Percentiles rank a stretch among this genome's conserved stretches.
Evolutionary conservation across 768 basidiomycete genomes (phyloP).

Genomic region (Boletus sp.): DNA sequence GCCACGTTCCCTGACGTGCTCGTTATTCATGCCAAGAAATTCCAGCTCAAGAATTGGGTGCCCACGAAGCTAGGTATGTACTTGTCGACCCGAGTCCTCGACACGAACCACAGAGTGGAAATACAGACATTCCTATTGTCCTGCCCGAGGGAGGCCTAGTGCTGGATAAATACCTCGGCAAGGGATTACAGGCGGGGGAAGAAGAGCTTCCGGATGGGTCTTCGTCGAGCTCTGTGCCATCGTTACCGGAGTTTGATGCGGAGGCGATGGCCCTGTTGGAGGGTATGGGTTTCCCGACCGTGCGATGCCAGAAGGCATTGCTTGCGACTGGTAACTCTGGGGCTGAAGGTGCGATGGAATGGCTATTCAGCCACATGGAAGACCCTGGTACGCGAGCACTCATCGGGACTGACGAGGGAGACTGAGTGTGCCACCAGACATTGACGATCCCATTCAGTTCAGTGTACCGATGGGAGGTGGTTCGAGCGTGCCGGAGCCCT

Average conservation of each 20-base stretch:
- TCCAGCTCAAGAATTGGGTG: slow-evolving; percentile 95
- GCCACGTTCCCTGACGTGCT: slow-evolving; percentile 86
- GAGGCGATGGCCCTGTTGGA: slow-evolving; percentile 73
- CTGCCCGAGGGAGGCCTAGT: slow-evolving; percentile 60
- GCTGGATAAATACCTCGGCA: slow-evolving; percentile 63
- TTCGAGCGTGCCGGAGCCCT: slow-evolving; percentile 48
- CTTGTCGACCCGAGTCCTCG: background rate
- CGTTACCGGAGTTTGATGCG: slow-evolving; percentile 66
- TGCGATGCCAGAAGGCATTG: slow-evolving; percentile 87
- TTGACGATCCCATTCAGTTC: slow-evolving; percentile 70
- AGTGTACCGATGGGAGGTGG: slow-evolving; percentile 1
- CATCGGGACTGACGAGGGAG: background rate
- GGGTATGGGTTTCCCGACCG: slow-evolving; percentile 85
- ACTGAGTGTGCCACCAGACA: slow-evolving; percentile 50
- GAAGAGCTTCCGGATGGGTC: slow-evolving; percentile 59
- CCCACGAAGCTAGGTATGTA: slow-evolving; percentile 84
- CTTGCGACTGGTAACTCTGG: slow-evolving; percentile 79
- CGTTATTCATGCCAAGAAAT: slow-evolving; percentile 88
- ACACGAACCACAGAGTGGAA: background rate
- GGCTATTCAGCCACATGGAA: slow-evolving; percentile 94
- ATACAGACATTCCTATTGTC: slow-evolving; percentile 77
- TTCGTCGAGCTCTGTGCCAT: slow-evolving; percentile 33
- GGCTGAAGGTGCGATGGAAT: slow-evolving; percentile 87
- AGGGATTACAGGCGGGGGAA: slow-evolving; percentile 69
- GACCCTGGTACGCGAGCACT: slow-evolving; percentile 62